These are phyloP conservation scores for Lentinula edodes DNA, from an alignment of 768 basidiomycete genomes.

Conservation along the genomic window DNA sequence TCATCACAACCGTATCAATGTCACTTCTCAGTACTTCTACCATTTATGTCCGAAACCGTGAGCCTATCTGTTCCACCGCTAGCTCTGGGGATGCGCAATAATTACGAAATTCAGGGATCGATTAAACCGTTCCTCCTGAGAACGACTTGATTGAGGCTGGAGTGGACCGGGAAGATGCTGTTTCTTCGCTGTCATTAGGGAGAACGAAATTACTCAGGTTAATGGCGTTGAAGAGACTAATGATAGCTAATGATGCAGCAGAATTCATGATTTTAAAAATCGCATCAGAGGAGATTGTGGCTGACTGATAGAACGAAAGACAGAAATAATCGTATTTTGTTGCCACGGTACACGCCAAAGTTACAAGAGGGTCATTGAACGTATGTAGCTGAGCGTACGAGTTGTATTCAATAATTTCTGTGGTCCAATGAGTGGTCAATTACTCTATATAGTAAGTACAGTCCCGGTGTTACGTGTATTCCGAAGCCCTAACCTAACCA, in stretches of 20 bases:
- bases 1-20: no score
- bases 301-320: slow-evolving; percentile 14
- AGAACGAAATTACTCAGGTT: slow-evolving; percentile 16
- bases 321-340: slow-evolving; percentile 21
- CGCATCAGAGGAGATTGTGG: no score
- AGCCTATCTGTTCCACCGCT: slow-evolving; percentile 10
- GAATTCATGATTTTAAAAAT: slow-evolving; percentile 18
- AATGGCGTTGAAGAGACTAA: slow-evolving; percentile 7
- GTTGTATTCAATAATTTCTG: no score
- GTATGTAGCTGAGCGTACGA: no score
- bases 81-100: slow-evolving; percentile 16
- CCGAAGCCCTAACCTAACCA: no score
- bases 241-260: slow-evolving; percentile 14
- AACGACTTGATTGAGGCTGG: slow-evolving; percentile 14
- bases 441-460: no score
- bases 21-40: no score
- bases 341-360: no score
- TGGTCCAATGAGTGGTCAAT: slow-evolving; percentile 9
- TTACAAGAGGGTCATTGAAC: no score
- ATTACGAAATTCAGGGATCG: slow-evolving; percentile 16
- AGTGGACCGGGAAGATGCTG: slow-evolving; percentile 7
- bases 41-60: no score
- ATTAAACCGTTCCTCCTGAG: slow-evolving; percentile 16
- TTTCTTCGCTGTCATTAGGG: slow-evolving; percentile 14
- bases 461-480: no score